Evolutionary conservation across 106 monocot genomes (phyloP).

Genomic region (Allium fistulosum): DNA sequence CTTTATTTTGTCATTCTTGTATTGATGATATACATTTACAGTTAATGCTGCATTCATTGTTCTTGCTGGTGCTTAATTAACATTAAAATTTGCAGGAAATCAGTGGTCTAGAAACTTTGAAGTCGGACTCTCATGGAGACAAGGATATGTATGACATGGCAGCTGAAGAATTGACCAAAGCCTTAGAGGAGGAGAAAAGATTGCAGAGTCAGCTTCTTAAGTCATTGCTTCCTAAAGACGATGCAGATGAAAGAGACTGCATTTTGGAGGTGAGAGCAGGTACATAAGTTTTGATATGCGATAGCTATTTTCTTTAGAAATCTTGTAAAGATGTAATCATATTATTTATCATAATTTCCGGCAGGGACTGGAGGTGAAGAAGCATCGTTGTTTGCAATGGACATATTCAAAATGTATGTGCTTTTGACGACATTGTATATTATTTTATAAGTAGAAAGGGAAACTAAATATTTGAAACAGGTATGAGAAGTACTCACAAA

Average conservation of each 20-base stretch:
- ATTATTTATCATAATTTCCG: slow-evolving; percentile 9
- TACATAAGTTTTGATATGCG: slow-evolving; percentile 9
- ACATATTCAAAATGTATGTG: slow-evolving; percentile 86
- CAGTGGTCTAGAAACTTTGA: slow-evolving; percentile 51
- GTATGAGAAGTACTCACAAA: slow-evolving; percentile 78
- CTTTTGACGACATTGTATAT: neutral
- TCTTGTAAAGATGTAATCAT: neutral
- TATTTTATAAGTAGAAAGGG: neutral
- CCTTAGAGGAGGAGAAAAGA: slow-evolving; percentile 50
- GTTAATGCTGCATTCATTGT: too few relatives aligned
- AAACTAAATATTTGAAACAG: slow-evolving; percentile 20
- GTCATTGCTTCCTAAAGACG: slow-evolving; percentile 86
- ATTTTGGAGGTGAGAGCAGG: slow-evolving; percentile 99
- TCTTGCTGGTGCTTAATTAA: too few relatives aligned
- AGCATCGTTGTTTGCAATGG: slow-evolving; percentile 98
- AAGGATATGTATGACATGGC: slow-evolving; percentile 83
- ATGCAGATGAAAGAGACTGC: slow-evolving; percentile 91
- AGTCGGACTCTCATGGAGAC: slow-evolving; percentile 59
- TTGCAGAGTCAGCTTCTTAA: slow-evolving; percentile 58
- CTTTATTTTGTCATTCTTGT: too few relatives aligned
- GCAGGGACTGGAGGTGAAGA: slow-evolving; percentile 97
- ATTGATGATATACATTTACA: too few relatives aligned
- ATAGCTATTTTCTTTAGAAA: neutral
- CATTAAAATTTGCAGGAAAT: slow-evolving; percentile 50
- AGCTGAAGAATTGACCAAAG: slow-evolving; percentile 55